phyloP scores from a whole-genome alignment of 2,329 filamentous ascomycete genomes.

The Trichoderma sp. region DNA sequence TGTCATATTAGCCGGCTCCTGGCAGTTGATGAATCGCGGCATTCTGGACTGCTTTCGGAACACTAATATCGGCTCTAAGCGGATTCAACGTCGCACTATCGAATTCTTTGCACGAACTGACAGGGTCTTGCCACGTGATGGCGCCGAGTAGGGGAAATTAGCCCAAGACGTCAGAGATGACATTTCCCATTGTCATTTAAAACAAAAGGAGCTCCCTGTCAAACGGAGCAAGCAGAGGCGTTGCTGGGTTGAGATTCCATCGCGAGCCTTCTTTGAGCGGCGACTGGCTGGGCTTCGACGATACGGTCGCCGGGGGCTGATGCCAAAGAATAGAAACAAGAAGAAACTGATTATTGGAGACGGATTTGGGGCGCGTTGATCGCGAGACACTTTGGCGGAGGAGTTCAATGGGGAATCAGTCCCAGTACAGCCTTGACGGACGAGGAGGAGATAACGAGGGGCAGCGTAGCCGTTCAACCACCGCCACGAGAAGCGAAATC shows the following conservation, averaged over 20 bases:
- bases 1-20: neutral
- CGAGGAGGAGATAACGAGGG: neutral
- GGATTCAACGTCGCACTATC: slow-evolving; percentile 15
- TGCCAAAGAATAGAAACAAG: neutral
- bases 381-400: neutral
- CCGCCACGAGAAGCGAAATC: neutral
- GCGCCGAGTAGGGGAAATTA: slow-evolving; percentile 1
- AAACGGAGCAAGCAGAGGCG: neutral
- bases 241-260: neutral
- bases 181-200: neutral
- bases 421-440: neutral
- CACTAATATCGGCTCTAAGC: slow-evolving; percentile 13
- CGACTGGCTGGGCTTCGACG: neutral
- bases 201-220: slow-evolving; percentile 8
- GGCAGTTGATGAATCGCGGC: neutral
- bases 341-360: neutral
- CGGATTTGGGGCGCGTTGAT: neutral
- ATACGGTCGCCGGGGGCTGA: neutral
- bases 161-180: neutral
- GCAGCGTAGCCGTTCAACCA: neutral
- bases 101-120: slow-evolving; percentile 4
- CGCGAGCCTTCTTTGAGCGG: neutral
- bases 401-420: slow-evolving; percentile 2
- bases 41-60: neutral
- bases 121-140: slow-evolving; percentile 14